A percentile compares a stretch with the other conserved stretches of the same genome.
These are phyloP conservation scores for Phycomyces blakesleeanus DNA, from an alignment of 192 early-diverging fungal genomes.

Conservation along the genomic window DNA sequence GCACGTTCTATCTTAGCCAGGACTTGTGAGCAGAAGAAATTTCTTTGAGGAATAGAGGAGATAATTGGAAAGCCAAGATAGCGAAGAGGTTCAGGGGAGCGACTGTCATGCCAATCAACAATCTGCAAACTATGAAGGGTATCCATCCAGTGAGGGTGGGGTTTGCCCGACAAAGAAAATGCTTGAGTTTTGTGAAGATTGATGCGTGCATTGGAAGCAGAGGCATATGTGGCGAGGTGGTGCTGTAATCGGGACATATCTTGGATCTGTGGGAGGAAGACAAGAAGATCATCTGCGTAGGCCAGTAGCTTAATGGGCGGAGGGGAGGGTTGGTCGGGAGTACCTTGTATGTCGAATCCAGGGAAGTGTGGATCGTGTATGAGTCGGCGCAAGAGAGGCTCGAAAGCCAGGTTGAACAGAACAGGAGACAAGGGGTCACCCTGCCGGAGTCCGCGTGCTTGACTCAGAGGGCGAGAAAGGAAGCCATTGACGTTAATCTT, in stretches of 20 bases:
- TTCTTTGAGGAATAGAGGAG: conserved; percentile 5
- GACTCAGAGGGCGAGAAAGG: neutral
- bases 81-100: neutral
- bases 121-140: neutral
- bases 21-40: neutral
- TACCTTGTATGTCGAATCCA: neutral
- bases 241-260: conserved; percentile 9
- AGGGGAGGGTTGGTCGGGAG: neutral
- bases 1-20: neutral
- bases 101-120: conserved; percentile 4
- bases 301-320: neutral
- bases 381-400: conserved; percentile 19
- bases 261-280: neutral
- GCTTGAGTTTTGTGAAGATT: conserved; percentile 24
- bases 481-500: conserved; percentile 24
- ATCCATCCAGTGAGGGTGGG: neutral
- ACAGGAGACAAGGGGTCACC: conserved; percentile 34
- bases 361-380: neutral
- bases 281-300: conserved; percentile 30
- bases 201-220: conserved; percentile 21
- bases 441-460: conserved; percentile 30
- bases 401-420: conserved; percentile 30
- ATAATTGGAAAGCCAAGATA: conserved; percentile 16
- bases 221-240: neutral
- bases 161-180: conserved; percentile 13